A percentile compares a stretch with the other conserved stretches of the same genome.
These are phyloP conservation scores for Herpomyces periplanetae DNA, from an alignment of 2,329 filamentous ascomycete species.

Conservation along the genomic window DNA sequence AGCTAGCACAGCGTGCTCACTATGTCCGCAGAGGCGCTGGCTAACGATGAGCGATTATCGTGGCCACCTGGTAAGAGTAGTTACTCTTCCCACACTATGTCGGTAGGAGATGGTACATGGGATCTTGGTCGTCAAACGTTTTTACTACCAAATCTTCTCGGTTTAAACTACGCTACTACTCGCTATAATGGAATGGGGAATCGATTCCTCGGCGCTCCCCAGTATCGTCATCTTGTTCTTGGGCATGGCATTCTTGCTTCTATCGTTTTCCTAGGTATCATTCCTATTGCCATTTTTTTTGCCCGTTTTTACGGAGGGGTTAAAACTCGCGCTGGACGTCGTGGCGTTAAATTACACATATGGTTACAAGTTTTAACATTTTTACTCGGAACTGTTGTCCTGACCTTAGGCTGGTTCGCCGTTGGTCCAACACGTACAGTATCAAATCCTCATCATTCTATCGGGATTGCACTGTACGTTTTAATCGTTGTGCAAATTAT, in stretches of 20 bases:
- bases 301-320: conserved; percentile 35
- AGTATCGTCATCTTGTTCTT: conserved; percentile 28
- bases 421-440: conserved; percentile 29
- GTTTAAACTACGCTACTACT: conserved; percentile 42
- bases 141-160: conserved; percentile 32
- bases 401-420: conserved; percentile 35
- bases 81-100: conserved; percentile 32
- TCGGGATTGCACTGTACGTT: conserved; percentile 37
- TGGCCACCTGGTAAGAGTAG: conserved; percentile 28
- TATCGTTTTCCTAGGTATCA: conserved; percentile 29
- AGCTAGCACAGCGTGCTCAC: no score
- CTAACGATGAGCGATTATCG: no score
- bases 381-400: conserved; percentile 24
- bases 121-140: conserved; percentile 36
- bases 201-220: conserved; percentile 23
- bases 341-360: conserved; percentile 25
- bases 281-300: conserved; percentile 31
- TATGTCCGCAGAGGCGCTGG: no score
- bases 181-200: conserved; percentile 62
- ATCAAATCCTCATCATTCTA: conserved; percentile 50
- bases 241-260: conserved; percentile 31
- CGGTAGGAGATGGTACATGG: conserved; percentile 49
- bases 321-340: conserved; percentile 17
- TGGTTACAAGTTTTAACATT: conserved; percentile 30
- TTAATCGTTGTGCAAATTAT: conserved; percentile 28